Evolutionary conservation across 2,329 filamentous ascomycete species (phyloP).

Genomic region (Ophiocordyceps camponoti-leonardi): DNA sequence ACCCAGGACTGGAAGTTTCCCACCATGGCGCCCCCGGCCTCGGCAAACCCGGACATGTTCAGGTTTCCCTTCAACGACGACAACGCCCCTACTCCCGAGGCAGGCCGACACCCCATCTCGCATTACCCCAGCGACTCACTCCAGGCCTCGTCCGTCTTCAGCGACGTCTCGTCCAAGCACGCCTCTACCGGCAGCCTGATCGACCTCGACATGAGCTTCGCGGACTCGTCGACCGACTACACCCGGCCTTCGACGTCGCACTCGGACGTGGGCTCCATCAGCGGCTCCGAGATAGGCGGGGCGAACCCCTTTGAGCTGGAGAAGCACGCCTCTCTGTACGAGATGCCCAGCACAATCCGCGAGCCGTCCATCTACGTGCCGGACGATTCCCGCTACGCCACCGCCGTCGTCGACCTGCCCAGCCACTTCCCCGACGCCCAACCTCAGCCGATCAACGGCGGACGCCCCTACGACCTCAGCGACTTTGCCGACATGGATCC

Average conservation of each 20-base stretch:
- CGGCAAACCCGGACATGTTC: conserved; percentile 34
- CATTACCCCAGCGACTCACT: conserved; percentile 36
- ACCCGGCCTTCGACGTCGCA: conserved; percentile 41
- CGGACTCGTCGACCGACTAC: conserved; percentile 31
- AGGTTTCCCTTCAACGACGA: conserved; percentile 28
- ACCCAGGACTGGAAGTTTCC: conserved; percentile 44
- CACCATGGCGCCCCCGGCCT: conserved; percentile 30
- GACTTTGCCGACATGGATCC: conserved; percentile 24
- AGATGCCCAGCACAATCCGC: conserved; percentile 20
- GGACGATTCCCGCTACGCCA: conserved; percentile 35
- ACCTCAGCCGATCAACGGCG: conserved; percentile 3
- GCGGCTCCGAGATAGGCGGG: conserved; percentile 36
- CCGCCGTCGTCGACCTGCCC: conserved; percentile 14
- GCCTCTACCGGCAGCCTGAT: conserved; percentile 29
- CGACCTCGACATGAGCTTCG: conserved; percentile 36
- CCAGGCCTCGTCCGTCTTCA: conserved; percentile 20
- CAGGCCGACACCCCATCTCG: conserved; percentile 24
- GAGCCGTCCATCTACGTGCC: conserved; percentile 45
- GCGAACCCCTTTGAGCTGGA: conserved; percentile 46
- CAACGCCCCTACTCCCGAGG: conserved; percentile 9
- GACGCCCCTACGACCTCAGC: conserved; percentile 20
- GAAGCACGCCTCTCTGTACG: conserved; percentile 40
- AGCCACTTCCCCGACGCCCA: conserved; percentile 4
- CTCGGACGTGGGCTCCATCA: conserved; percentile 37
- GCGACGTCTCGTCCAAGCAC: conserved; percentile 21